Conservation (phyloP, 148 eudicot genomes). For the Tetragonia tetragonoides region DNA sequence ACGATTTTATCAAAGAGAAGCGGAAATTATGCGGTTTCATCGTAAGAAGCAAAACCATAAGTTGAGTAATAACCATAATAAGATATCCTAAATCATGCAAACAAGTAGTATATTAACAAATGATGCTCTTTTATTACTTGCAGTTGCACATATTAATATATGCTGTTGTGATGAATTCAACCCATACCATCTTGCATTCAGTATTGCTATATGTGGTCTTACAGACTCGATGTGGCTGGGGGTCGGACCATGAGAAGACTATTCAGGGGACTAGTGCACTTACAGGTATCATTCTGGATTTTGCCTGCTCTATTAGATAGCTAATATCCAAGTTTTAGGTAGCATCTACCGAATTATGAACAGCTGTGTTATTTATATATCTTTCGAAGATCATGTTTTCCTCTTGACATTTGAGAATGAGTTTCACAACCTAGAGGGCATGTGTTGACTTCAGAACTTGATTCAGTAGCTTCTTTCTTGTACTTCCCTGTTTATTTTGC, state of each 20-base stretch:
- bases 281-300: slow-evolving; percentile 50
- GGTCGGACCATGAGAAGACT: slow-evolving; percentile 61
- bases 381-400: background rate
- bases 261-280: slow-evolving; percentile 50
- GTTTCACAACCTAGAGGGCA: background rate
- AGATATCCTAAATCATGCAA: too few species aligned
- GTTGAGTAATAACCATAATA: too few species aligned
- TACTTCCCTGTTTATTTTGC: background rate
- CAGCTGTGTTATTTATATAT: background rate
- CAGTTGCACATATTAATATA: background rate
- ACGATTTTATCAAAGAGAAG: too few species aligned
- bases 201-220: slow-evolving; percentile 18
- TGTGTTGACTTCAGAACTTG: too few species aligned
- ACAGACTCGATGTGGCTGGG: slow-evolving; percentile 77
- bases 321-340: background rate
- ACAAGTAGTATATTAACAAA: too few species aligned
- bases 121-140: too few species aligned
- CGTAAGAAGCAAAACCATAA: too few species aligned
- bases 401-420: background rate
- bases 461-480: background rate
- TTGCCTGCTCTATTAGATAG: background rate
- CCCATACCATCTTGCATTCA: background rate
- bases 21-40: too few species aligned
- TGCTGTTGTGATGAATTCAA: background rate
- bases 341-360: background rate